These are phyloP conservation scores for Dipteronia sinensis DNA, from an alignment of 345 rosid genomes.

Conservation along the genomic window DNA sequence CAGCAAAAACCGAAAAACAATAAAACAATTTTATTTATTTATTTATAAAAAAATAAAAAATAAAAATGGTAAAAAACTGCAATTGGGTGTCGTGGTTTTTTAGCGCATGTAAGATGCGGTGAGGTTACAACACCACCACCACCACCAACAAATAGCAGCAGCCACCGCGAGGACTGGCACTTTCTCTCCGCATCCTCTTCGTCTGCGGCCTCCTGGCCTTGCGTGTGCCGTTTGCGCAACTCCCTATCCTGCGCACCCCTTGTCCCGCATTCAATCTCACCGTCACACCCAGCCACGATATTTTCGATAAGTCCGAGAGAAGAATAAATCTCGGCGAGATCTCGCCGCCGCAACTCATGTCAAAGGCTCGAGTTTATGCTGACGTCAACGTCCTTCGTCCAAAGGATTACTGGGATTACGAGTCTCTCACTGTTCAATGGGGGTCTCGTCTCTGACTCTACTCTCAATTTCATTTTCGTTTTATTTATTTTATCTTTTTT, in stretches of 20 bases:
- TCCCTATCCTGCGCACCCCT: constrained; percentile 42
- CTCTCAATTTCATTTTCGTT: constrained; percentile 10
- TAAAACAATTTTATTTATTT: no score
- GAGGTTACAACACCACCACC: no score
- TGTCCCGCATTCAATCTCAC: constrained; percentile 1
- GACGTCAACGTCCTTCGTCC: constrained; percentile 85
- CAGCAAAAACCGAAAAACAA: neutral
- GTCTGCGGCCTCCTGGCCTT: constrained; percentile 50
- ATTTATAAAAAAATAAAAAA: no score
- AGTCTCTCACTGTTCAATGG: constrained; percentile 78
- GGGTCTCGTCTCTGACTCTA: constrained; percentile 51
- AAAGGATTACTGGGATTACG: constrained; percentile 96
- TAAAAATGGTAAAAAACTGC: neutral
- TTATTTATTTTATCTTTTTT: neutral
- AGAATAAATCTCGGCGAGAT: constrained; percentile 28
- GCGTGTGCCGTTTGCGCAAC: constrained; percentile 51
- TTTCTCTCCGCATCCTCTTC: constrained; percentile 45
- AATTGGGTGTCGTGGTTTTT: neutral
- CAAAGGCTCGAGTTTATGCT: constrained; percentile 84
- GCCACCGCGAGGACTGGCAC: neutral
- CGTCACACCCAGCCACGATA: constrained; percentile 3
- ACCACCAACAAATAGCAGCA: neutral
- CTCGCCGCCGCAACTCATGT: constrained; percentile 61
- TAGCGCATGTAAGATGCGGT: constrained; percentile 27
- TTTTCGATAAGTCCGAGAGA: constrained; percentile 23